Percentiles rank a stretch among this genome's conserved stretches.
These are phyloP conservation scores for Clarkia xantiana DNA, from an alignment of 345 rosid genomes.

Conservation along the genomic window DNA sequence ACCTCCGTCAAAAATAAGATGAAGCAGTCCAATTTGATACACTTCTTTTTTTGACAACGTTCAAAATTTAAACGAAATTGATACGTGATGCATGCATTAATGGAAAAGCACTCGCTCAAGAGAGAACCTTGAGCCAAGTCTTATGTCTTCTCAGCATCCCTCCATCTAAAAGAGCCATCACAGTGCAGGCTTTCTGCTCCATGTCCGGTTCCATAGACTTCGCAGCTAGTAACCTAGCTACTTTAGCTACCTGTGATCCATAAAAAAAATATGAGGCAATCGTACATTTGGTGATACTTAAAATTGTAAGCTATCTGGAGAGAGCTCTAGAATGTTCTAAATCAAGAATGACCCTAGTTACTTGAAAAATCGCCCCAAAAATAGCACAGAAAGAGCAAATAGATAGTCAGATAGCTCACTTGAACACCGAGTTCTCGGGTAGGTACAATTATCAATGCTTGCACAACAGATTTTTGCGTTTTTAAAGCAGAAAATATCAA, in stretches of 20 bases:
- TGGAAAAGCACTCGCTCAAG: too few relatives aligned
- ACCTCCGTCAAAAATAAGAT: too few relatives aligned
- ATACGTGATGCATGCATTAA: too few relatives aligned
- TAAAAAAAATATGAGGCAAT: constrained; percentile 4
- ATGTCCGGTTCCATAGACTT: constrained; percentile 25
- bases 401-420: constrained; percentile 26
- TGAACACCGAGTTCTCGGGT: constrained; percentile 91
- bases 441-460: constrained; percentile 74
- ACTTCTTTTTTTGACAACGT: too few relatives aligned
- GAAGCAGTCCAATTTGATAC: too few relatives aligned
- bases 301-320: neutral
- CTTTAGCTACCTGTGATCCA: constrained; percentile 48
- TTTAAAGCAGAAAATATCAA: constrained; percentile 50
- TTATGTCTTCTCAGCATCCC: constrained; percentile 69
- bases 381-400: neutral
- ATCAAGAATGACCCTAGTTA: neutral
- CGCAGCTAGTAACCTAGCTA: constrained; percentile 65
- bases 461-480: constrained; percentile 62
- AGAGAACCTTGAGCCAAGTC: constrained; percentile 76
- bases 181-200: constrained; percentile 42
- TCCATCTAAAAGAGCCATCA: constrained; percentile 91
- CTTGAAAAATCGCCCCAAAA: too few relatives aligned
- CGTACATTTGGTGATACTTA: constrained; percentile 2
- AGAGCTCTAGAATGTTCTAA: neutral
- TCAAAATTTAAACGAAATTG: too few relatives aligned